Conservation (phyloP, 2,329 filamentous ascomycete species). For the Sclerotinia trifoliorum region DNA sequence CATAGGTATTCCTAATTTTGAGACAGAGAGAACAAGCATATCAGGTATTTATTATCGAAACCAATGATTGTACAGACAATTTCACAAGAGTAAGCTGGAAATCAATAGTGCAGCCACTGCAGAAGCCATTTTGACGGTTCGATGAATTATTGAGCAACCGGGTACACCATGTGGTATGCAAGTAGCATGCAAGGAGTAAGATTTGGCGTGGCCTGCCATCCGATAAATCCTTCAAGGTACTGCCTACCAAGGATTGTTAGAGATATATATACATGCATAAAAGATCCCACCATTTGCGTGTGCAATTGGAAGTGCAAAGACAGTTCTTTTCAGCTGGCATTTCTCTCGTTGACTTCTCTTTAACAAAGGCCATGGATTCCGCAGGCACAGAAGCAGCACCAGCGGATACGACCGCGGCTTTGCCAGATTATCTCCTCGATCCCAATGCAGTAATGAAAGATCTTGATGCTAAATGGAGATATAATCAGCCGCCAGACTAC, state of each 20-base stretch:
- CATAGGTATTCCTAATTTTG: not conserved
- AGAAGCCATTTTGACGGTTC: not conserved
- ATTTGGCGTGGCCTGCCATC: not conserved
- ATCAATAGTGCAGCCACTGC: constrained; percentile 11
- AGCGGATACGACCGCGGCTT: constrained; percentile 25
- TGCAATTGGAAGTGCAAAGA: not conserved
- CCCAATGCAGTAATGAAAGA: constrained; percentile 59
- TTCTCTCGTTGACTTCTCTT: not conserved
- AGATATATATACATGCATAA: not conserved
- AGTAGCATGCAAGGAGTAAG: not conserved
- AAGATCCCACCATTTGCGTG: not conserved
- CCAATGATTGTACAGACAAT: not conserved
- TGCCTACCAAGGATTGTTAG: not conserved
- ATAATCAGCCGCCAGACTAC: constrained; percentile 62
- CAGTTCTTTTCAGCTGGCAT: not conserved
- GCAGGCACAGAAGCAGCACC: constrained; percentile 11
- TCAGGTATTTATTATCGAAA: not conserved
- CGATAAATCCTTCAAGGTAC: not conserved
- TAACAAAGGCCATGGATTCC: constrained; percentile 12
- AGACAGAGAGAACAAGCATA: not conserved
- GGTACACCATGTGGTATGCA: constrained; percentile 3
- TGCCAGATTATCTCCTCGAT: constrained; percentile 58
- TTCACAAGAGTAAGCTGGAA: constrained; percentile 6
- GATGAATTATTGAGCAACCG: not conserved
- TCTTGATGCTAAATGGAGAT: constrained; percentile 54